These are phyloP conservation scores for Trichosanthes cucumerina DNA, from an alignment of 306 rosid genomes.

Conservation along the genomic window DNA sequence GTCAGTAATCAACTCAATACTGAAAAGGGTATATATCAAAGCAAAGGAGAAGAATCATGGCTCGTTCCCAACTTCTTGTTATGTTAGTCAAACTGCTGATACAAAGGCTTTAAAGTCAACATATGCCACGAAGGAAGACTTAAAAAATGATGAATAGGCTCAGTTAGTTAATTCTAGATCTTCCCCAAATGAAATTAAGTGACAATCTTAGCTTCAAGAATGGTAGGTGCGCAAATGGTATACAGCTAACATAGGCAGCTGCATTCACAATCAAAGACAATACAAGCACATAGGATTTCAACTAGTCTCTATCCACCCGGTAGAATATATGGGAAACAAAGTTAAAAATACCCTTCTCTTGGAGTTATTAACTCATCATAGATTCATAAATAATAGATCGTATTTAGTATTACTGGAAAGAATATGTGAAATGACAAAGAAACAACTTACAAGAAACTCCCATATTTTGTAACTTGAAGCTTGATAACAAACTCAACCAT, in stretches of 20 bases:
- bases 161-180: neutral
- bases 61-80: neutral
- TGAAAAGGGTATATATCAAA: neutral
- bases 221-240: neutral
- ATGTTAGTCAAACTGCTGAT: neutral
- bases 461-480: neutral
- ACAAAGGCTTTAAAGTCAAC: neutral
- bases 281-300: neutral
- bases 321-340: neutral
- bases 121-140: neutral
- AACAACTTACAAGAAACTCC: neutral
- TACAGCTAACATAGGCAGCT: neutral
- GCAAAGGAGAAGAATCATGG: neutral
- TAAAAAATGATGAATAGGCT: neutral
- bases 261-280: neutral
- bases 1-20: neutral
- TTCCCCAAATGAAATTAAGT: neutral
- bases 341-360: neutral
- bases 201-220: neutral
- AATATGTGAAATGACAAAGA: neutral
- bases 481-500: neutral
- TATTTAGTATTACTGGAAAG: neutral
- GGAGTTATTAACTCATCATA: neutral
- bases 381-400: neutral
- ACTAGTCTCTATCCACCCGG: neutral